Base-by-base conservation (phyloP, 495 filamentous ascomycete genomes). In the Immersiella caudata region DNA sequence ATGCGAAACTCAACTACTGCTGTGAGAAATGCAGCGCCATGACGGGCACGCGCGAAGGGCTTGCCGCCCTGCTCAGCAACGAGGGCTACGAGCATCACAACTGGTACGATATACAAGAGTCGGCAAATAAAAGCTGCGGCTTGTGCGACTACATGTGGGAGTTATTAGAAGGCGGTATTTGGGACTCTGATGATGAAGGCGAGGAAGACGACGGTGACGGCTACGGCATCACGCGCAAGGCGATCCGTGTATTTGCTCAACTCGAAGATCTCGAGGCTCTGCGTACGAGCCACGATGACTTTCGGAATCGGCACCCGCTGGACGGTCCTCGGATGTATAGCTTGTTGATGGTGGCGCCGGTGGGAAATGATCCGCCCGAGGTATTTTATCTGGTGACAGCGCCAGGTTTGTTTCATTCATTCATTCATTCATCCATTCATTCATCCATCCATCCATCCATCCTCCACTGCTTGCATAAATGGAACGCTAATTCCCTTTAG, bases 71-170 rank as follows among this genome's bases (percentile, higher is more conserved):
- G 58, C 58, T 61, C 18, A 61, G 58, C 33, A 21, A 61, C 3
- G 21, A 9, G 3, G 58, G 58, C 58, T 61, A 61, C 33, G 58
- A 61, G 58, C 58, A 61, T 25, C 40, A 8, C 58, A 61, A 61
- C 58, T 61, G 27, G 27, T 61, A 61, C 58, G 58, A 61, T 5
- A 61, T 61, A 4, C 58, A 61, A 46, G 18, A 61, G 9, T 36
- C 58, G 33, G 7, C 18, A n/a, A n/a, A n/a, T 20, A 5, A 3
- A 7, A 18, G 7, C 24, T 61, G 58, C 58, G 58, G 6, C 27
- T 46, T 61, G 27, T 61, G 58, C 26, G 35, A 3, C 6, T 57
- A 3, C 58, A 36, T 61, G 4, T 35, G 35, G 35, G 58, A 46
- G 11, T 3, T 9, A 3, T 5, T n/a, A 20, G 58, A 46, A n/a